Percentiles rank a stretch among this genome's conserved stretches.
phyloP scores from a whole-genome alignment of 2,329 filamentous ascomycete species.

The Dactylellina cionopaga region DNA sequence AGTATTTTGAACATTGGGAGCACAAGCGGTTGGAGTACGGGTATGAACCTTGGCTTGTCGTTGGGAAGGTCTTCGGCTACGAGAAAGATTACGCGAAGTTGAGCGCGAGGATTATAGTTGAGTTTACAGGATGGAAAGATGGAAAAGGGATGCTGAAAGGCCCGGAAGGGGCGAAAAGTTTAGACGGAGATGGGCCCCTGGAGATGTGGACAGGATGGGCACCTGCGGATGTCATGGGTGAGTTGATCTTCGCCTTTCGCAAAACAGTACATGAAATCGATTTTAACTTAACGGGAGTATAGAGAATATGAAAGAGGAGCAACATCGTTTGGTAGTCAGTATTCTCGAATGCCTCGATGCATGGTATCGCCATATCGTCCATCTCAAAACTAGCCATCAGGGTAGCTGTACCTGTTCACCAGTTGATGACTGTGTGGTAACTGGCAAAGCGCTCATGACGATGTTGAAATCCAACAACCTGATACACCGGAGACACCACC shows the following conservation, averaged over 20 bases:
- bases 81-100: conserved; percentile 30
- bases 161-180: neutral
- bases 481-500: neutral
- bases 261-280: neutral
- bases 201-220: conserved; percentile 37
- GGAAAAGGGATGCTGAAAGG: conserved; percentile 3
- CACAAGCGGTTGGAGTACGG: conserved; percentile 8
- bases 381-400: conserved; percentile 15
- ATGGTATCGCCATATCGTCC: conserved; percentile 20
- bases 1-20: conserved; percentile 25
- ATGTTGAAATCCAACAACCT: conserved; percentile 1
- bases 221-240: conserved; percentile 15
- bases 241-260: neutral
- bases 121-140: conserved; percentile 25
- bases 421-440: conserved; percentile 20
- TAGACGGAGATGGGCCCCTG: neutral
- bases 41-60: conserved; percentile 27
- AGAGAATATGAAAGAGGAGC: conserved; percentile 31
- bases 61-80: conserved; percentile 14
- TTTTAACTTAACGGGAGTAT: neutral
- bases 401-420: conserved; percentile 26
- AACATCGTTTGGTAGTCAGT: neutral
- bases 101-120: conserved; percentile 22
- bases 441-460: neutral
- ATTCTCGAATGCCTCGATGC: neutral